These are phyloP conservation scores for Neostapfia colusana DNA, from an alignment of 176 grass and related monocot species.

Conservation along the genomic window DNA sequence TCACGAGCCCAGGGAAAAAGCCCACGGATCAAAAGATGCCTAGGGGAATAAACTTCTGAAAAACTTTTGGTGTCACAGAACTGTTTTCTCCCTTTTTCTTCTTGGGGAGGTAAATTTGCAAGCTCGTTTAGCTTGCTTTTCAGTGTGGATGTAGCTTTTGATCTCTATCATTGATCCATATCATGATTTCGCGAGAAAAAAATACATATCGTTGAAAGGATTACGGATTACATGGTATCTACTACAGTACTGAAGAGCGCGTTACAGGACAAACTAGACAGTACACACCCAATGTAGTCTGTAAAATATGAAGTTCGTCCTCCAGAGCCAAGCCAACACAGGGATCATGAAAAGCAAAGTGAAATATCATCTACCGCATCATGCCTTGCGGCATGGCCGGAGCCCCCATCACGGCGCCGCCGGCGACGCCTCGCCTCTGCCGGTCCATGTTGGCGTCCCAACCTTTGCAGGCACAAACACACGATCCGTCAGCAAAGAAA, in stretches of 20 bases:
- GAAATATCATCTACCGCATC: slow-evolving; percentile 37
- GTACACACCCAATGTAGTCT: background rate
- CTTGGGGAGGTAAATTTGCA: background rate
- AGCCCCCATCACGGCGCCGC: slow-evolving; percentile 54
- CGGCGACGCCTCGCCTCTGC: slow-evolving; percentile 57
- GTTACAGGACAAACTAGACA: background rate
- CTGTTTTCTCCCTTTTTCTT: no score
- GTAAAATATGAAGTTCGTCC: background rate
- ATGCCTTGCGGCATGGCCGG: slow-evolving; percentile 73
- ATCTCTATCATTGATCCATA: background rate
- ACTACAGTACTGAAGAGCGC: background rate
- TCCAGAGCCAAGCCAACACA: background rate
- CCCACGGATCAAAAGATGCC: no score
- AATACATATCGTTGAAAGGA: background rate
- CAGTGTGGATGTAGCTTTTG: background rate
- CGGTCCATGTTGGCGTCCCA: slow-evolving; percentile 78
- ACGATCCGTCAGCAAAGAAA: background rate
- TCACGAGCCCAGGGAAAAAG: no score
- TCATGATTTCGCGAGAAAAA: background rate
- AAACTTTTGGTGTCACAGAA: no score
- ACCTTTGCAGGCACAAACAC: slow-evolving; percentile 32
- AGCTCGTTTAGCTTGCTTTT: background rate
- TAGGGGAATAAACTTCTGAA: no score
- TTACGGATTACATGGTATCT: no score
- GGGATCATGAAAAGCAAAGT: background rate